A percentile compares a stretch with the other conserved stretches of the same genome.
phyloP scores from a whole-genome alignment of 73 alveolate species.

The Tetrahymena thermophila region DNA sequence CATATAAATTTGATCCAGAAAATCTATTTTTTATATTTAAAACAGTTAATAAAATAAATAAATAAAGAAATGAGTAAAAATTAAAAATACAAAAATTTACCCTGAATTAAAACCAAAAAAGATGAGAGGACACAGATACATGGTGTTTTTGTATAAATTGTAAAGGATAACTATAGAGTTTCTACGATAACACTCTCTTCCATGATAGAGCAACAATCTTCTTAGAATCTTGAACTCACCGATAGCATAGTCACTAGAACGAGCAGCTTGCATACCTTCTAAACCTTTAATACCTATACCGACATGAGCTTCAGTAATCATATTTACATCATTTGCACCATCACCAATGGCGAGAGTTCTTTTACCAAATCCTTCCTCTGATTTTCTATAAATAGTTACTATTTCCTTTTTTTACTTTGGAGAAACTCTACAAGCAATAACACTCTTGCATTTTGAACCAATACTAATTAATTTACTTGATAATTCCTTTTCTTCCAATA shows the following conservation, averaged over 20 bases:
- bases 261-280: constrained; percentile 79
- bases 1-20: constrained; percentile 79
- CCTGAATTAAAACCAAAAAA: constrained; percentile 58
- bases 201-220: constrained; percentile 87
- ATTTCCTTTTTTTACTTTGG: constrained; percentile 71
- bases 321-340: constrained; percentile 82
- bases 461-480: constrained; percentile 46
- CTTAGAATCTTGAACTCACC: constrained; percentile 72
- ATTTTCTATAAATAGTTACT: constrained; percentile 53
- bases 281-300: constrained; percentile 85
- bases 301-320: constrained; percentile 80
- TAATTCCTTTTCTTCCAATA: constrained; percentile 33
- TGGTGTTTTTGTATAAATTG: constrained; percentile 73
- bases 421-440: constrained; percentile 71
- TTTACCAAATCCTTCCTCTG: constrained; percentile 9
- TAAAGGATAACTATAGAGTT: constrained; percentile 59
- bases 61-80: not conserved
- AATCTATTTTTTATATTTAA: constrained; percentile 34
- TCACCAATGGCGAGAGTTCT: constrained; percentile 73
- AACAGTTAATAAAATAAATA: not conserved
- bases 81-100: not conserved
- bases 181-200: constrained; percentile 86
- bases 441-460: constrained; percentile 50
- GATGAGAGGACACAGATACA: constrained; percentile 63
- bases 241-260: constrained; percentile 78